Evolutionary conservation across 2,329 filamentous ascomycete genomes (phyloP).

Genomic region (Daldinia sp.): DNA sequence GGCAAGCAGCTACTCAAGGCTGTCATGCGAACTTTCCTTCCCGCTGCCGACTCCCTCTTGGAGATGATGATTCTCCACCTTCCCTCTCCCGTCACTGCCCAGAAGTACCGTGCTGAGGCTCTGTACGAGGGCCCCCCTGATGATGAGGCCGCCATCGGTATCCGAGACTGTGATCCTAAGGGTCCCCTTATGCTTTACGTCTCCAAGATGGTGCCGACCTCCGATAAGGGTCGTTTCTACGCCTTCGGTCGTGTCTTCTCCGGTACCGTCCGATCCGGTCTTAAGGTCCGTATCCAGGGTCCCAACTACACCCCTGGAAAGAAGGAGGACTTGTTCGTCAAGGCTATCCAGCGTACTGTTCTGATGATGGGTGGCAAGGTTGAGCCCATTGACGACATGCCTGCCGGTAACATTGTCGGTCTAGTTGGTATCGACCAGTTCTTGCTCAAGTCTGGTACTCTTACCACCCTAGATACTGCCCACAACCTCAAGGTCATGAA

Average conservation of each 20-base stretch:
- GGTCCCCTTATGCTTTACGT: slow-evolving; percentile 99
- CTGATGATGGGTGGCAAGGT: slow-evolving; percentile 99
- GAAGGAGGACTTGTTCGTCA: slow-evolving; percentile 99
- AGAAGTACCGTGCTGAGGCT: slow-evolving; percentile 98
- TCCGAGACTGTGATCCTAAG: slow-evolving; percentile 98
- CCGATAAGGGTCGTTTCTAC: slow-evolving; percentile 99
- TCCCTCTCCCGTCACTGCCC: slow-evolving; percentile 92
- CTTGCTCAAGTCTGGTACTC: slow-evolving; percentile 99
- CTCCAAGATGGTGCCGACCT: slow-evolving; percentile 99
- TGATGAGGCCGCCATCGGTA: slow-evolving; percentile 92
- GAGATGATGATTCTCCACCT: slow-evolving; percentile 99
- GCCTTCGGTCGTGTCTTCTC: slow-evolving; percentile 99
- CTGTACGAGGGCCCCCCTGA: slow-evolving; percentile 97
- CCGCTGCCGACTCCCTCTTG: slow-evolving; percentile 94
- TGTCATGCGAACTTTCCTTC: slow-evolving; percentile 98
- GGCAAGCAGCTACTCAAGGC: slow-evolving; percentile 98
- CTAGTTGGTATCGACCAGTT: slow-evolving; percentile 99
- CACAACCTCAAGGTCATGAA: slow-evolving; percentile 99
- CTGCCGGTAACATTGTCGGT: slow-evolving; percentile 99
- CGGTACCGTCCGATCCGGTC: slow-evolving; percentile 95
- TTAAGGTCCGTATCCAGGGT: slow-evolving; percentile 99
- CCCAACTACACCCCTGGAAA: slow-evolving; percentile 98
- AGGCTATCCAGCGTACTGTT: slow-evolving; percentile 99
- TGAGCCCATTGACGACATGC: slow-evolving; percentile 98
- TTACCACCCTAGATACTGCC: slow-evolving; percentile 94